These are phyloP conservation scores for Xylaria nigripes DNA, from an alignment of 495 filamentous ascomycete species.

Conservation along the genomic window DNA sequence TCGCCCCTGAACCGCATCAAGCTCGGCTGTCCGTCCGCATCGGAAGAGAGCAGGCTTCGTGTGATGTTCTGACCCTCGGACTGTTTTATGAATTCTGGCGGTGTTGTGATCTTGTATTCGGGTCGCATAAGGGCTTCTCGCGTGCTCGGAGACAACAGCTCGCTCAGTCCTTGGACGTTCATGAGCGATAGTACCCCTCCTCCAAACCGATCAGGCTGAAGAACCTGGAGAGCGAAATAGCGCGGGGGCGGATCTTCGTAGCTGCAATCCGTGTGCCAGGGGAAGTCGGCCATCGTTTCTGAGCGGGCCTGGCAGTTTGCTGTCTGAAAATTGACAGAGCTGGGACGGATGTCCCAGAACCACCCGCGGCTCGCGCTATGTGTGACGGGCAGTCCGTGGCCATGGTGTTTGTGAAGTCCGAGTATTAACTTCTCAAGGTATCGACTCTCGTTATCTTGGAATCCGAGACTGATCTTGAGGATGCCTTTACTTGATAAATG, in stretches of 20 bases:
- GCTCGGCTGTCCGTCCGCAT: not conserved
- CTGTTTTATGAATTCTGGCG: slow-evolving; percentile 28
- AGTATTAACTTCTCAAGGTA: slow-evolving; percentile 26
- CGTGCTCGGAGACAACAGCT: slow-evolving; percentile 20
- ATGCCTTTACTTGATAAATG: slow-evolving; percentile 11
- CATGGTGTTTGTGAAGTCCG: slow-evolving; percentile 22
- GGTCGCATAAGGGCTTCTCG: slow-evolving; percentile 9
- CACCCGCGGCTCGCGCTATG: slow-evolving; percentile 32
- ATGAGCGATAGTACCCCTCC: slow-evolving; percentile 33
- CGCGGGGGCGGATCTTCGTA: slow-evolving; percentile 10
- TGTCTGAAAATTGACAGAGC: not conserved
- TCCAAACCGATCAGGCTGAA: slow-evolving; percentile 30
- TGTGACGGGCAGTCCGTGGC: slow-evolving; percentile 29
- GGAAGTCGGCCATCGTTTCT: slow-evolving; percentile 16
- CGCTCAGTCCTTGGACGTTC: slow-evolving; percentile 21
- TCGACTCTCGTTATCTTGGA: slow-evolving; percentile 19
- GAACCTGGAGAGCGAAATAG: slow-evolving; percentile 27
- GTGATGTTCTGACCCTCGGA: slow-evolving; percentile 13
- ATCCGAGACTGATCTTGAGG: slow-evolving; percentile 23
- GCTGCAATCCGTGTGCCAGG: slow-evolving; percentile 19
- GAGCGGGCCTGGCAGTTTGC: slow-evolving; percentile 15
- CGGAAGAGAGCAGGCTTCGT: not conserved
- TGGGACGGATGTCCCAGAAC: slow-evolving; percentile 33
- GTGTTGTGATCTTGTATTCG: slow-evolving; percentile 25
- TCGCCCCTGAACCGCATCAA: slow-evolving; percentile 24